Evolutionary conservation across 352 stramenopile species (phyloP), one percentile per base, ranked within the genome.

Genomic region (Halophytophthora batemanensis): DNA sequence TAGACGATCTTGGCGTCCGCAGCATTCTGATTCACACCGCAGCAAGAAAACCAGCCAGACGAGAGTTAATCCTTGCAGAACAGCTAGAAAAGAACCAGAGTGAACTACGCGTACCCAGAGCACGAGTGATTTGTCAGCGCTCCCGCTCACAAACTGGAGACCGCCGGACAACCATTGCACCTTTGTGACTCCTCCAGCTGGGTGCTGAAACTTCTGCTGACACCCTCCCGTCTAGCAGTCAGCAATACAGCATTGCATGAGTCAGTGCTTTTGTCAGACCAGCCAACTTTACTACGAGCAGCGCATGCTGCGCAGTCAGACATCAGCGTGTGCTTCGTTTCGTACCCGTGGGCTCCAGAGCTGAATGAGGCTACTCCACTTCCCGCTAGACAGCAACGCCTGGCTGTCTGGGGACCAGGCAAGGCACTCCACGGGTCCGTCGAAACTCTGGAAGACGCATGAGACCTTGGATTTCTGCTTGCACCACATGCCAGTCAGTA

Each of bases 51-150:
- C 29, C 60, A 35, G 55, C 31, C 34, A 38, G 1, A 43, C n/a
- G 35, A 31, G 44, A 7, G 19, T 37, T 11, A 36, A 34, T 2
- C 25, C 28, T 22, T 33, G n/a, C 25, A 14, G 8, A 4, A 33
- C 29, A 12, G 13, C 33, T 23, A 48, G 36, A 14, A 42, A 45
- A 29, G 28, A 31, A 2, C 23, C 18, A 45, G 6, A 39, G 22
- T 38, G 5, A 25, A 11, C 14, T 44, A 14, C 3, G 22, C 71
- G n/a, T 70, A 93, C 82, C 82, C 82, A 90, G 18, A 93, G 38
- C 28, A 90, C 50, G 11, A 93, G 64, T 11, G 77, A 88, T 22
- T 89, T 90, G 34, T 93, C 75, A 0, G 76, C 58, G 36, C 77
- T 93, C 1, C 77, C 79, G 49, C 69, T 88, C 14, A 90, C 53